Evolutionary conservation across 108 stramenopile species (phyloP), one percentile per base, ranked within the genome.

Genomic region (Discostella stelligeroides): DNA sequence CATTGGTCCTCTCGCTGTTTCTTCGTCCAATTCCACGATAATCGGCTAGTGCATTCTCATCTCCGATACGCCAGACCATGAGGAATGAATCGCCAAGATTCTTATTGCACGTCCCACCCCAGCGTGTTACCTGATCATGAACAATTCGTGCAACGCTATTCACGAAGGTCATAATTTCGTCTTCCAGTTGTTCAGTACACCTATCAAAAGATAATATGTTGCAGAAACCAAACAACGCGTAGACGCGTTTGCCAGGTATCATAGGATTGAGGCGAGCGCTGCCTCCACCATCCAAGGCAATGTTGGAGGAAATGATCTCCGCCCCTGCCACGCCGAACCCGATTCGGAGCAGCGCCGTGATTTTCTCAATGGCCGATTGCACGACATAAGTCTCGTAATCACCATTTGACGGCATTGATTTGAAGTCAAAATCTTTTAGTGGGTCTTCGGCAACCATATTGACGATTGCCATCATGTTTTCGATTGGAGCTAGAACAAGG

Each of bases 21-120:
- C 55, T 40, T 67, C 53, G 55, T 57, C 15, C 34, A 12, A 59
- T 47, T 1, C 71, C 56, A 29, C 49, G 27, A 46, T 57, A 75
- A 43, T 76, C 59, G 38, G 68, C 56, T 11, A 83, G 53, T 28
- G 75, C 43, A 25, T 63, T 63, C 56, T 83, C 77, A 51, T 83
- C 77, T 75, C 94, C 94, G 51, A 97, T 96, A 45, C 96, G 88
- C 90, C 94, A 98, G 0, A 97, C 95, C 86, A 97, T 89, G 45
- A 98, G 79, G 73, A 97, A 97, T 18, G 93, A 89, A 70, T 82
- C 82, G 25, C 98, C 98, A 42, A 97, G 69, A 75, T 98, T 98
- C 65, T 96, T 97, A 83, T 98, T 98, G 70, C 95, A 95, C 43
- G 89, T 90, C 8, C 98, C 98, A 6, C 86, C 88, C 94, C 95